These are phyloP conservation scores for Tetracladium maxilliforme DNA, from an alignment of 2,329 filamentous ascomycete genomes.

Conservation along the genomic window DNA sequence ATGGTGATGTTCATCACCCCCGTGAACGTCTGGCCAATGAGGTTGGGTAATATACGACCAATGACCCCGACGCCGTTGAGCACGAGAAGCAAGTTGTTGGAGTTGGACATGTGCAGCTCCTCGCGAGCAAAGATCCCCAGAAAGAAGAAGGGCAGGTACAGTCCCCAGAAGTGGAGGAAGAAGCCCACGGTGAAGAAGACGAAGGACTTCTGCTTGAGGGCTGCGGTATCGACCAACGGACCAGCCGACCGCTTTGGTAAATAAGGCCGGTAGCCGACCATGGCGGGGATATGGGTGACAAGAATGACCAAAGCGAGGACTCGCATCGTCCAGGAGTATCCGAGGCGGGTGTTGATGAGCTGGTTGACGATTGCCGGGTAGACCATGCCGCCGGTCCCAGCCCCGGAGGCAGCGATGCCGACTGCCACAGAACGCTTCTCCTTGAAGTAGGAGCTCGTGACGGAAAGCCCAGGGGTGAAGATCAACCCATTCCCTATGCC, in stretches of 20 bases:
- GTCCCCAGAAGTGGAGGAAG: conserved; percentile 20
- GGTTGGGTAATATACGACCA: conserved; percentile 30
- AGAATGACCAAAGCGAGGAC: conserved; percentile 45
- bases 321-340: conserved; percentile 44
- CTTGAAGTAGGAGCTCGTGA: conserved; percentile 32
- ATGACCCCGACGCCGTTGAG: conserved; percentile 37
- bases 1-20: conserved; percentile 36
- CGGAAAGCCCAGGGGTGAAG: conserved; percentile 34
- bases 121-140: conserved; percentile 12
- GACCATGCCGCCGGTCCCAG: conserved; percentile 44
- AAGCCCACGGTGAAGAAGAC: conserved; percentile 22
- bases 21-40: conserved; percentile 29
- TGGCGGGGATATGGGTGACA: conserved; percentile 11
- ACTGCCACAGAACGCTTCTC: conserved; percentile 20
- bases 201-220: conserved; percentile 25
- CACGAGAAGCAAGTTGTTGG: conserved; percentile 28
- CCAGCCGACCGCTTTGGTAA: conserved; percentile 20
- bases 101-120: conserved; percentile 17
- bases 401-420: conserved; percentile 30
- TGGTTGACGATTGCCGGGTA: conserved; percentile 43
- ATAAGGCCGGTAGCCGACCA: conserved; percentile 18
- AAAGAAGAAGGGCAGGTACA: conserved; percentile 27
- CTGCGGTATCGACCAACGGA: conserved; percentile 21
- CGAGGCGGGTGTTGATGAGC: conserved; percentile 44
- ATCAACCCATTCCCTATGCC: conserved; percentile 27